Evolutionary conservation across 2,329 filamentous ascomycete species (phyloP).

Genomic region (Colletotrichum sojae): DNA sequence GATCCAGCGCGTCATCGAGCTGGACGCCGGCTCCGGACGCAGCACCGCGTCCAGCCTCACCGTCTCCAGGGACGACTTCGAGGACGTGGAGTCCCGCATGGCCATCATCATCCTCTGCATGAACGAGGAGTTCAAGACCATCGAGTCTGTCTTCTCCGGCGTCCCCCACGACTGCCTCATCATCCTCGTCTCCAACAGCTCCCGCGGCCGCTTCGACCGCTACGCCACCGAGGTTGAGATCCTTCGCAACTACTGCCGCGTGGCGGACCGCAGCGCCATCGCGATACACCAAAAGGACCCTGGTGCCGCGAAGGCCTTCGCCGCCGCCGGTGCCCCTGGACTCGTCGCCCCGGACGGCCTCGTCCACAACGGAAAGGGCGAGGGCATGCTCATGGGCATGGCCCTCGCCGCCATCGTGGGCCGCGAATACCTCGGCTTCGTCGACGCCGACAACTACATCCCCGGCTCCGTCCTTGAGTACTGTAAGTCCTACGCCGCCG

Average conservation of each 20-base stretch:
- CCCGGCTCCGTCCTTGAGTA: conserved; percentile 29
- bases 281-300: conserved; percentile 32
- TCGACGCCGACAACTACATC: conserved; percentile 29
- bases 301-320: not conserved
- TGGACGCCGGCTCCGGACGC: conserved; percentile 19
- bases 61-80: not conserved
- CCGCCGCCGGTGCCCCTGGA: not conserved
- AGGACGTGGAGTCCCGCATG: conserved; percentile 16
- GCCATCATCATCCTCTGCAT: conserved; percentile 29
- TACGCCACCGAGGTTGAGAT: conserved; percentile 8
- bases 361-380: conserved; percentile 18
- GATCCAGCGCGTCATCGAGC: conserved; percentile 22
- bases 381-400: conserved; percentile 27
- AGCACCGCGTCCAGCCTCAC: not conserved
- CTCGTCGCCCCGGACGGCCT: not conserved
- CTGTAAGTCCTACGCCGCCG: conserved; percentile 21
- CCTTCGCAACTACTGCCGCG: conserved; percentile 1
- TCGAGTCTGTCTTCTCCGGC: conserved; percentile 24
- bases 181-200: conserved; percentile 27
- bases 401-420: conserved; percentile 12
- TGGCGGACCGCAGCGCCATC: conserved; percentile 7
- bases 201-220: not conserved
- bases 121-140: conserved; percentile 21
- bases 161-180: conserved; percentile 28
- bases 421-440: conserved; percentile 25